Evolutionary conservation across 495 filamentous ascomycete species (phyloP).

Genomic region (Penicillium malachiteum): DNA sequence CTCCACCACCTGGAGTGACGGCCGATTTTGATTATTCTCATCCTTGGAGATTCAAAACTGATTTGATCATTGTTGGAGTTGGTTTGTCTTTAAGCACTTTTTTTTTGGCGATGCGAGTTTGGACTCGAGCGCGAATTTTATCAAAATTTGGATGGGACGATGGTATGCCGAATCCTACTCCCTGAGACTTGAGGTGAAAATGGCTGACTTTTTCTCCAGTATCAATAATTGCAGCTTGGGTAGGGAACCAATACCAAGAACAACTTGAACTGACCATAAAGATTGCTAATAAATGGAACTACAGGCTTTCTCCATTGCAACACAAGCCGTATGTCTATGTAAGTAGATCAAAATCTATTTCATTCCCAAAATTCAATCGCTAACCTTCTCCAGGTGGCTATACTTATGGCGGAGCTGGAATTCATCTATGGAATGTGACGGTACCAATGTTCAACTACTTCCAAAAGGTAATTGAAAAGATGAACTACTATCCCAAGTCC

Average conservation of each 20-base stretch:
- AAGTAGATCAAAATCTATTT: neutral
- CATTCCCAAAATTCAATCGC: too few relatives aligned
- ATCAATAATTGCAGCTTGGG: slow-evolving; percentile 27
- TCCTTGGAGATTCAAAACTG: slow-evolving; percentile 15
- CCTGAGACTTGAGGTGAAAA: neutral
- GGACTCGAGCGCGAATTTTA: neutral
- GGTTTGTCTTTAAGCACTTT: slow-evolving; percentile 1
- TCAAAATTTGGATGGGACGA: neutral
- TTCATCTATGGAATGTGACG: slow-evolving; percentile 18
- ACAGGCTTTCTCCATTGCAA: slow-evolving; percentile 22
- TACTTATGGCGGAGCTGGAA: slow-evolving; percentile 11
- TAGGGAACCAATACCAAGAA: slow-evolving; percentile 2
- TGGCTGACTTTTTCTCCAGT: slow-evolving; percentile 16
- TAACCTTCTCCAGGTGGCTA: slow-evolving; percentile 7
- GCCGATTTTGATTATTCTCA: slow-evolving; percentile 20
- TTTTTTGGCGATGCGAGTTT: neutral
- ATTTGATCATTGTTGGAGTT: slow-evolving; percentile 10
- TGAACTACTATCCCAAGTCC: neutral
- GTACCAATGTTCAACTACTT: slow-evolving; percentile 6
- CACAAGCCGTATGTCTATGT: slow-evolving; percentile 24
- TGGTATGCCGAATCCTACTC: neutral
- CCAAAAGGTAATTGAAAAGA: slow-evolving; percentile 15
- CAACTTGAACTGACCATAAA: neutral
- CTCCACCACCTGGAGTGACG: slow-evolving; percentile 14
- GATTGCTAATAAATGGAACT: neutral